These are phyloP conservation scores for Sclerotinia minor DNA, from an alignment of 2,329 filamentous ascomycete species.

Conservation along the genomic window DNA sequence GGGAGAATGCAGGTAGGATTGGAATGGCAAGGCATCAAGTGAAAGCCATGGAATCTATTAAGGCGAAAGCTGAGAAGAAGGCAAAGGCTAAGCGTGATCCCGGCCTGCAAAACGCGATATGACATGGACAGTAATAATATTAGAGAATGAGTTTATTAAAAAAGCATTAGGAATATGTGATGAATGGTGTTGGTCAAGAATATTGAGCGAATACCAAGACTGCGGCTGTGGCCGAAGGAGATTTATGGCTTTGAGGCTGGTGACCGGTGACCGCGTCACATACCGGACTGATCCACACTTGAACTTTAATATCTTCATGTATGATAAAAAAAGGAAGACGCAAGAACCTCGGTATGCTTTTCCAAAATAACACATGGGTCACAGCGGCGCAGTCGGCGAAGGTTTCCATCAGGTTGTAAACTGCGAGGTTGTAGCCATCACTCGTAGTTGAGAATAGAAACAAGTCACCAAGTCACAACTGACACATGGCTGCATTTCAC, in stretches of 20 bases:
- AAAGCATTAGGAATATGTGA: neutral
- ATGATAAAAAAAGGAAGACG: neutral
- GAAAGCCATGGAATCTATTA: constrained; percentile 29
- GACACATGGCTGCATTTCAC: constrained; percentile 6
- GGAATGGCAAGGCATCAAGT: constrained; percentile 40
- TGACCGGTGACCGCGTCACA: neutral
- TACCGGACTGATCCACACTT: neutral
- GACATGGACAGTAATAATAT: neutral
- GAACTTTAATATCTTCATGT: neutral
- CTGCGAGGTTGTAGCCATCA: constrained; percentile 6
- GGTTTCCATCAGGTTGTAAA: neutral
- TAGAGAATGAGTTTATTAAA: neutral
- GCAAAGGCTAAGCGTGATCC: constrained; percentile 11
- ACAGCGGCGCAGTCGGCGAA: no score
- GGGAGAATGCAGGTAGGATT: constrained; percentile 44
- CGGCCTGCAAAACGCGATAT: neutral
- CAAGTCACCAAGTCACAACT: neutral
- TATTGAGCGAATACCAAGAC: neutral
- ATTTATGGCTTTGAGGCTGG: neutral
- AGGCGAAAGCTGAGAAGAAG: constrained; percentile 30
- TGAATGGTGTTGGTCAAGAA: neutral
- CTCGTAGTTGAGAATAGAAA: neutral
- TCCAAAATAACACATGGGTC: neutral
- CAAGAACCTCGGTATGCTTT: neutral
- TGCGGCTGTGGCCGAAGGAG: neutral